Evolutionary conservation across 192 early-diverging fungal species (phyloP).

Genomic region (Coemansia sp.): DNA sequence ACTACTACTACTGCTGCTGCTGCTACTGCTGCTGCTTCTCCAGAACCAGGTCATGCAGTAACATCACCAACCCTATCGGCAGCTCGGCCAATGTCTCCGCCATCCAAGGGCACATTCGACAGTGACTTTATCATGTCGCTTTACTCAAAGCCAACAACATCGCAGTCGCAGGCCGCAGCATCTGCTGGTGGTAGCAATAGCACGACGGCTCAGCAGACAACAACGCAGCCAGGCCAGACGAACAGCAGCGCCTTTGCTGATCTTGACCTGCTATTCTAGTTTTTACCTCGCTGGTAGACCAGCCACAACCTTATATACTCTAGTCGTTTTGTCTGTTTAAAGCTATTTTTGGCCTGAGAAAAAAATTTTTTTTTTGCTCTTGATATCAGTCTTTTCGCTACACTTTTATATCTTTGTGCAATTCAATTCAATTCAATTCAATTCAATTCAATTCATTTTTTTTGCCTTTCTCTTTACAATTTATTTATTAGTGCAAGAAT

Average conservation of each 20-base stretch:
- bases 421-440: too few relatives aligned
- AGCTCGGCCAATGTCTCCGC: neutral
- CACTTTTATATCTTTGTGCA: too few relatives aligned
- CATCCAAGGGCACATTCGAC: constrained; percentile 30
- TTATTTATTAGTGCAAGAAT: neutral
- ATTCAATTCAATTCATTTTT: neutral
- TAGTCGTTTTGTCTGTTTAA: too few relatives aligned
- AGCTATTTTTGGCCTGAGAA: too few relatives aligned
- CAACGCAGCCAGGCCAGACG: neutral
- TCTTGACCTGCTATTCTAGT: constrained; percentile 1
- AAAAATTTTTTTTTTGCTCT: neutral
- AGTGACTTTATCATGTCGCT: constrained; percentile 56
- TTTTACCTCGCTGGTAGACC: neutral
- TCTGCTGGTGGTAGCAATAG: neutral
- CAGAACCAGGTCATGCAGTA: constrained; percentile 9
- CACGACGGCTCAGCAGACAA: neutral
- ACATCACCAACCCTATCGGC: constrained; percentile 17
- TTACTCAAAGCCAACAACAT: constrained; percentile 30
- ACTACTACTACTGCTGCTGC: neutral
- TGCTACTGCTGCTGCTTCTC: constrained; percentile 1
- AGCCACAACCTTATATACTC: too few relatives aligned
- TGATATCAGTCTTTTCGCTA: neutral
- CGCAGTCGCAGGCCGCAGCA: constrained; percentile 9
- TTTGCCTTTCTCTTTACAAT: neutral
- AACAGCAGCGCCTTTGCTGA: neutral